These are phyloP conservation scores for Trametes coccinea DNA, from an alignment of 768 basidiomycete genomes.

Conservation along the genomic window DNA sequence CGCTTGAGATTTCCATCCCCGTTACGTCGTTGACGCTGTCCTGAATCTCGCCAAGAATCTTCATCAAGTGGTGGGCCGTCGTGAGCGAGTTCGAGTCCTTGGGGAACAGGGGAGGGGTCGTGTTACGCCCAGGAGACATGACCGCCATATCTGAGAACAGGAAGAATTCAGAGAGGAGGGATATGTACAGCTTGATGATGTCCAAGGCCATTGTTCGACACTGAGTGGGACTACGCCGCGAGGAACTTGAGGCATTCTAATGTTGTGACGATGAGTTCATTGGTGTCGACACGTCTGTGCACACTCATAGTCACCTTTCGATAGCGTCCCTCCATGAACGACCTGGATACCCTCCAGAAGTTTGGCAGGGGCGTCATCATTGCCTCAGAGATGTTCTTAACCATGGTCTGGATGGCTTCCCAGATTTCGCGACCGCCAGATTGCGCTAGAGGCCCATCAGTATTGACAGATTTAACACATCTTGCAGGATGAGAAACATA, in stretches of 20 bases:
- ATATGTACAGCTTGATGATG: conserved; percentile 82
- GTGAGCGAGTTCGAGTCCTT: conserved; percentile 78
- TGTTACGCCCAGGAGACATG: conserved; percentile 50
- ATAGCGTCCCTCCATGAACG: conserved; percentile 92
- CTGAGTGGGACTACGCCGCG: conserved; percentile 79
- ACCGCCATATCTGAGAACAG: conserved; percentile 76
- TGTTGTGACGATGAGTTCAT: neutral
- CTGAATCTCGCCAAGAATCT: conserved; percentile 80
- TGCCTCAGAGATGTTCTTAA: conserved; percentile 85
- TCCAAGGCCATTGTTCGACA: conserved; percentile 87
- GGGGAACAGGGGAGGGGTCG: conserved; percentile 60
- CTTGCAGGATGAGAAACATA: conserved; percentile 34
- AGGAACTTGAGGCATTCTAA: conserved; percentile 34
- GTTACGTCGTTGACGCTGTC: conserved; percentile 84
- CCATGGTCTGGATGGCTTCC: conserved; percentile 74
- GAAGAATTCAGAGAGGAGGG: conserved; percentile 85
- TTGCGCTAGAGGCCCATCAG: conserved; percentile 48
- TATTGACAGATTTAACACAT: neutral
- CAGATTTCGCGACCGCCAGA: conserved; percentile 76
- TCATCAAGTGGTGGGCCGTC: conserved; percentile 76
- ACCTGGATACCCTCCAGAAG: conserved; percentile 91
- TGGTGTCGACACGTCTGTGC: neutral
- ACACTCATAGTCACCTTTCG: conserved; percentile 60
- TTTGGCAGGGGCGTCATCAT: conserved; percentile 83
- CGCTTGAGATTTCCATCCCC: conserved; percentile 78